Evolutionary conservation across 768 basidiomycete genomes (phyloP).

Genomic region (Rhodotorula paludigena): DNA sequence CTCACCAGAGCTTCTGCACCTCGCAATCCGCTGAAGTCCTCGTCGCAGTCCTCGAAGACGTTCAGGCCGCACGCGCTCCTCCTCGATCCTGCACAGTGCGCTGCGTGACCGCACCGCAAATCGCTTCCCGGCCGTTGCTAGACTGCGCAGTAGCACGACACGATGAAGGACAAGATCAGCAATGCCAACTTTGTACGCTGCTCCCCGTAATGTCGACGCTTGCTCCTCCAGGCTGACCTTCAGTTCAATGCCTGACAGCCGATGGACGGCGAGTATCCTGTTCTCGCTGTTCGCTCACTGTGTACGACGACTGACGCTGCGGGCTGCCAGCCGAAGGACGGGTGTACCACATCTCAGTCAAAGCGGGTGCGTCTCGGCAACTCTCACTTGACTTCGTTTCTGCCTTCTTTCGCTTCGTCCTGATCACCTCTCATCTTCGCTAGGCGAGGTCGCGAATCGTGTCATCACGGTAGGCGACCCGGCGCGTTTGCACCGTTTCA

Average conservation of each 20-base stretch:
- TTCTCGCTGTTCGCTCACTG: not conserved
- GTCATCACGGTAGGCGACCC: conserved; percentile 75
- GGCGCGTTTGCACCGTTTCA: conserved; percentile 61
- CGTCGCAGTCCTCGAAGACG: too few species aligned
- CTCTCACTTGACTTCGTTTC: not conserved
- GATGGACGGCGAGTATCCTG: not conserved
- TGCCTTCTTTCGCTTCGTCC: not conserved
- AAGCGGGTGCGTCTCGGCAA: not conserved
- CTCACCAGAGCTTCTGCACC: too few species aligned
- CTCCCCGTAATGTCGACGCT: not conserved
- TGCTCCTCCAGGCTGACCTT: not conserved
- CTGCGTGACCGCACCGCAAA: not conserved
- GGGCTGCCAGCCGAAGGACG: conserved; percentile 6
- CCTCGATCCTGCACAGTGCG: not conserved
- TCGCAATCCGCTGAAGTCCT: too few species aligned
- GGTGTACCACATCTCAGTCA: conserved; percentile 26
- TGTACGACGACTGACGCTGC: accelerated
- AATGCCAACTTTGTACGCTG: conserved; percentile 34
- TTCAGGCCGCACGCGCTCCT: not conserved
- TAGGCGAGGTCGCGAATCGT: conserved; percentile 74
- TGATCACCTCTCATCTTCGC: not conserved
- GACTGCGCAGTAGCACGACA: not conserved
- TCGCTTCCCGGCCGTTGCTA: not conserved
- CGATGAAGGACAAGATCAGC: conserved; percentile 24
- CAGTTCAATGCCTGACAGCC: not conserved